Conservation (phyloP, 129 eudicot species). For the Oenanthe sinensis region DNA sequence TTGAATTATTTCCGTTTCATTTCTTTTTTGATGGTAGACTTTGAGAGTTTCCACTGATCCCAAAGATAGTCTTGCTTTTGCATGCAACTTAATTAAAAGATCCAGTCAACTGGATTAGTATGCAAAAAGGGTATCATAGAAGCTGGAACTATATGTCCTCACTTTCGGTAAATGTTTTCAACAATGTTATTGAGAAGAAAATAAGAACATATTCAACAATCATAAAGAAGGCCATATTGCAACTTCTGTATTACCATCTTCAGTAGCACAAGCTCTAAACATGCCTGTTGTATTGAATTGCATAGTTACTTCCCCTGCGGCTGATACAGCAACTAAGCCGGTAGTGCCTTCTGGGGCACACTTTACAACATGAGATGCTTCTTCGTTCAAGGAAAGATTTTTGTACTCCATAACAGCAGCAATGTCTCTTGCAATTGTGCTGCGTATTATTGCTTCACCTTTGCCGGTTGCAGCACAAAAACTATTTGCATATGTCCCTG, state of each 20-base stretch:
- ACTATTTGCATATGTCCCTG: conserved; percentile 78
- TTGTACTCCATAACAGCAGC: conserved; percentile 92
- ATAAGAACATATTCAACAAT: not conserved
- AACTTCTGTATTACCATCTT: conserved; percentile 64
- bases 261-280: conserved; percentile 96
- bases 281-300: conserved; percentile 56
- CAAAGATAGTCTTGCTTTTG: not conserved
- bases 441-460: conserved; percentile 85
- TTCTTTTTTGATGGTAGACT: not conserved
- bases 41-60: not conserved
- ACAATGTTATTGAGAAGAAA: not conserved
- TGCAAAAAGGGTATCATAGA: too few relatives aligned
- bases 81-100: not conserved
- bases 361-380: conserved; percentile 52
- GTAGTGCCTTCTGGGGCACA: conserved; percentile 49
- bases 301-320: conserved; percentile 50
- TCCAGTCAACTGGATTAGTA: not conserved
- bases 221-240: not conserved
- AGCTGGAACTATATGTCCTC: not conserved
- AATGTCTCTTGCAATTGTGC: conserved; percentile 72
- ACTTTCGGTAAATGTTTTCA: not conserved
- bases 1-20: too few relatives aligned
- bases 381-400: conserved; percentile 64
- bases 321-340: conserved; percentile 83
- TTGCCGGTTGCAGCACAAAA: conserved; percentile 83